Base-by-base conservation (phyloP, 768 basidiomycete species). In the Auricularia sp. region DNA sequence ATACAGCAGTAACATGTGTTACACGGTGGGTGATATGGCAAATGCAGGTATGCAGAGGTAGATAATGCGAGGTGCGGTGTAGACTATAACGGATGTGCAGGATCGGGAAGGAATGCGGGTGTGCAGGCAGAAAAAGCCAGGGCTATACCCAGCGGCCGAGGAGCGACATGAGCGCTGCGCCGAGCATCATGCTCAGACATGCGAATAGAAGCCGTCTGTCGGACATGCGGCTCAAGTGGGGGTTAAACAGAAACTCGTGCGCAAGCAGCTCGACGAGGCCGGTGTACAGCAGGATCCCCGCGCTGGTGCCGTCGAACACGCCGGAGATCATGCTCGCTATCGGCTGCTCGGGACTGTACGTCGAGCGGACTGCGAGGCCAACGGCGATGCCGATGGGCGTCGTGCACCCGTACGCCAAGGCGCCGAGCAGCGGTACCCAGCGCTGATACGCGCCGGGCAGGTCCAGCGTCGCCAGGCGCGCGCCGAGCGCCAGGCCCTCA, bases 231-330 rank as follows among this genome's bases (percentile, higher is more conserved):
- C 87, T 83, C 87, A 94, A 92, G 65, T 91, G 83, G 65, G 86
- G 85, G 78, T 85, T 94, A 77, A 96, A 94, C 51, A 98, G 71
- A 76, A 98, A 97, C 71, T 98, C 96, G 72, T 97, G 95, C 1
- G 93, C 96, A 58, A 98, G 81, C 0, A 97, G 82, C 87, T 62
- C 92, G 36, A 94, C 92, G 34, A 92, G 77, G 33, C 90, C 91
- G 0, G 92, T 94, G 72, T 92, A 94, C 13, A 96, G 75, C 58
- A 98, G 75, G 70, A 98, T 93, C 2, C 96, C 96, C 0, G 92
- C 81, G 64, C 91, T 94, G 42, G 91, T 74, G 1, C 93, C 82
- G 71, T 98, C 96, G 69, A 98, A 78, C 0, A 91, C 76, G 29
- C 96, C 96, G 67, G 86, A 87, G 69, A 94, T 89, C 66, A 94